Base-by-base conservation (phyloP, 1,284 basidiomycete genomes). In the Rhodotorula sp. region DNA sequence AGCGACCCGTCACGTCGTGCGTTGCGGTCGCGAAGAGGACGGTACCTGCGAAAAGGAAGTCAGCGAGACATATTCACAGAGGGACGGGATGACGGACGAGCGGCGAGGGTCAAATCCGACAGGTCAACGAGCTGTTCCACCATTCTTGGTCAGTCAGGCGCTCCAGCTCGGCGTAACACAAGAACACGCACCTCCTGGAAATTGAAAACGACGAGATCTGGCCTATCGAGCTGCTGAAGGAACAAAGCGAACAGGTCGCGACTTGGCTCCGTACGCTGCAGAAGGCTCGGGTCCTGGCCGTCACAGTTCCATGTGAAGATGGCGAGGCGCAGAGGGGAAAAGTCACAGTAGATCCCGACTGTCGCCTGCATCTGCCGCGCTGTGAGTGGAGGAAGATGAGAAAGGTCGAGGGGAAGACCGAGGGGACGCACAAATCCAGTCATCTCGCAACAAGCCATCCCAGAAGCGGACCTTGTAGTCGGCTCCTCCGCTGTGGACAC, bases 261-360 rank as follows among this genome's bases (percentile, higher is more conserved):
- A 77, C 92, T 94, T 36, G 85, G 87, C 2, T 84, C 83, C 10
- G 57, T 70, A 15, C 86, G 85, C 0, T 80, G 82, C 27, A 98
- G 83, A 17, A 88, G 82, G 46, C 88, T 87, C 0, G 94, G 94
- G 71, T 88, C 87, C 9, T 89, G 88, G 1, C 93, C 90, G 79
- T 94, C 94, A 59, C 93, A 87, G 79, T 98, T 99, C 91, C 91
- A 98, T 0, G 94, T 90, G 53, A 93, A 86, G 34, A 94, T 84
- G n/a, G 96, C 87, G 1, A 90, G 83, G 20, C 86, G 89, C 71
- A 96, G 81, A 27, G 88, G 82, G 39, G 91, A 84, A 83, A 90
- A 93, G 11, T 84, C 84, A 79, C 89, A 91, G 81, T 89, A 98
- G 24, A 15, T 20, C 30, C 59, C 60, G 61, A 63, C 55, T 1